Evolutionary conservation across 2,329 filamentous ascomycete genomes (phyloP).

Genomic region (Pestalotiopsis sp.): DNA sequence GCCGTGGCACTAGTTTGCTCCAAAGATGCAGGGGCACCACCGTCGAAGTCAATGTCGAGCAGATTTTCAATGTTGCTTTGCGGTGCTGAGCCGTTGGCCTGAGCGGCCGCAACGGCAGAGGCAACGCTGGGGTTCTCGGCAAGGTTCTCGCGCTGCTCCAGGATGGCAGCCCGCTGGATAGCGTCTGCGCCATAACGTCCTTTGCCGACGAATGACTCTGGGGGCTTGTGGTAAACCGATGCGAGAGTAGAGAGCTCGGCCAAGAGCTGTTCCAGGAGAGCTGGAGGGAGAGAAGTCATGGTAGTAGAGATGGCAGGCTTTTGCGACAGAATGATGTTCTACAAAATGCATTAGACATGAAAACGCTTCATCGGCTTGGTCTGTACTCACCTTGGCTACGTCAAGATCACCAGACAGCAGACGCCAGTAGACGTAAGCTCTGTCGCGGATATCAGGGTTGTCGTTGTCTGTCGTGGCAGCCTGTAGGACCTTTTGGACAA

Average conservation of each 20-base stretch:
- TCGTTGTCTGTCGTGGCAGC: constrained; percentile 92
- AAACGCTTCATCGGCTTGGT: background rate
- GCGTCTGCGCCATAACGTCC: constrained; percentile 92
- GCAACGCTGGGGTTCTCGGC: constrained; percentile 94
- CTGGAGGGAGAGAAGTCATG: constrained; percentile 83
- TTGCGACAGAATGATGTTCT: constrained; percentile 88
- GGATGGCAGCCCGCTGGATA: constrained; percentile 92
- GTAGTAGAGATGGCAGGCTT: constrained; percentile 94
- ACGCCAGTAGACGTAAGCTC: constrained; percentile 98
- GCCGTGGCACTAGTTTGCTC: constrained; percentile 57
- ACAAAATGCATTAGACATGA: constrained; percentile 20
- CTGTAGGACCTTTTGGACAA: constrained; percentile 95
- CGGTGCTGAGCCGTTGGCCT: constrained; percentile 55
- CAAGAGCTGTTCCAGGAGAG: constrained; percentile 87
- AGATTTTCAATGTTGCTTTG: constrained; percentile 91
- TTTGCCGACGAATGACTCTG: constrained; percentile 96
- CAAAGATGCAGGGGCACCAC: constrained; percentile 84
- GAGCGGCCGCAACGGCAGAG: constrained; percentile 70
- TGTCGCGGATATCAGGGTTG: constrained; percentile 95
- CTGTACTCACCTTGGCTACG: constrained; percentile 71
- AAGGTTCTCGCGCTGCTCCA: constrained; percentile 91
- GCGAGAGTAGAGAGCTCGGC: constrained; percentile 90
- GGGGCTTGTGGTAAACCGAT: constrained; percentile 97
- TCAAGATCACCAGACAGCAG: constrained; percentile 89
- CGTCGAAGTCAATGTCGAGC: constrained; percentile 95